These are phyloP conservation scores for Colletotrichum sp. DNA, from an alignment of 2,329 filamentous ascomycete genomes.

Conservation along the genomic window DNA sequence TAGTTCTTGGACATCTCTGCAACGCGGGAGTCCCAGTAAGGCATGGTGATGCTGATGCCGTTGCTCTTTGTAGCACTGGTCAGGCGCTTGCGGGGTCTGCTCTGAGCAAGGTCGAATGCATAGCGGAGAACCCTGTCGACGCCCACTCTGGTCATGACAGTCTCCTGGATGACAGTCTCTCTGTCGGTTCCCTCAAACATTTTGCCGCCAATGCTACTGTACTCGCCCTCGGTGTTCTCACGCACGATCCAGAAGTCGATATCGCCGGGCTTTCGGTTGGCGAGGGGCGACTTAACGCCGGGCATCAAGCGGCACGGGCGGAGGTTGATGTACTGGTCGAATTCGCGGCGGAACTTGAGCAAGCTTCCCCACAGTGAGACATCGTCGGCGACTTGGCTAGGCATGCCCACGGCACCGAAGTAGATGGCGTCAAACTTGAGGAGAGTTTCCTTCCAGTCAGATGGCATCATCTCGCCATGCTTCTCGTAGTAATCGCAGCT, in stretches of 20 bases:
- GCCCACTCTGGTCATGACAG: slow-evolving; percentile 66
- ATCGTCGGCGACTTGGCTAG: slow-evolving; percentile 64
- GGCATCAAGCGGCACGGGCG: slow-evolving; percentile 66
- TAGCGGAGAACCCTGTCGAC: slow-evolving; percentile 67
- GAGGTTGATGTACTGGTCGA: slow-evolving; percentile 72
- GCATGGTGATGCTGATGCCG: slow-evolving; percentile 70
- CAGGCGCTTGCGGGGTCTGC: slow-evolving; percentile 60
- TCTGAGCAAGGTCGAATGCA: slow-evolving; percentile 65
- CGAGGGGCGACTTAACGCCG: slow-evolving; percentile 62
- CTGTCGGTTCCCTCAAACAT: slow-evolving; percentile 63
- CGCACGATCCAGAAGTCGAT: slow-evolving; percentile 71
- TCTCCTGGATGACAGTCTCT: slow-evolving; percentile 67
- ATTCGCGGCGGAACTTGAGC: slow-evolving; percentile 66
- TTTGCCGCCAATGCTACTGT: slow-evolving; percentile 68
- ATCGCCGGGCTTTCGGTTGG: slow-evolving; percentile 55
- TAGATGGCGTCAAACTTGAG: slow-evolving; percentile 62
- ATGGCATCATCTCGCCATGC: slow-evolving; percentile 43
- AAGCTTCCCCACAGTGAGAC: slow-evolving; percentile 70
- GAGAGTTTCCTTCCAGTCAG: slow-evolving; percentile 41
- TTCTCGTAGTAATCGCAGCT: slow-evolving; percentile 60
- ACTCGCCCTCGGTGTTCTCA: slow-evolving; percentile 72
- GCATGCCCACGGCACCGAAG: slow-evolving; percentile 69
- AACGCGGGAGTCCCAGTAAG: slow-evolving; percentile 71
- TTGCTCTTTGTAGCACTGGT: slow-evolving; percentile 72
- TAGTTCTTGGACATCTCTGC: slow-evolving; percentile 59